These are phyloP conservation scores for Claviceps fusiformis DNA, from an alignment of 2,329 filamentous ascomycete genomes.

Conservation along the genomic window DNA sequence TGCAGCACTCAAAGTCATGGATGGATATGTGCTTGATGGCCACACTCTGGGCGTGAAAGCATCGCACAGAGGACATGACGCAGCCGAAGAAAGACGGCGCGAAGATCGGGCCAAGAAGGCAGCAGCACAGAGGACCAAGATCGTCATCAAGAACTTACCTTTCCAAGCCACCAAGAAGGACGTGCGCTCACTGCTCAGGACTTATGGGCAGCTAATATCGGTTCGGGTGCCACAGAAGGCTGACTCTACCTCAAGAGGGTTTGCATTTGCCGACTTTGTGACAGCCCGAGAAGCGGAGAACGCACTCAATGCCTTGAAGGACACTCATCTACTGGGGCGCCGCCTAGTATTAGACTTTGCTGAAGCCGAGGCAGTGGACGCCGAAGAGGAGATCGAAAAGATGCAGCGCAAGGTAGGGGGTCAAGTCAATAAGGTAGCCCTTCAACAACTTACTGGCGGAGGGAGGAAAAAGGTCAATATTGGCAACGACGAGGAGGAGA, in stretches of 20 bases:
- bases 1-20: slow-evolving; percentile 71
- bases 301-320: slow-evolving; percentile 78
- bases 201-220: slow-evolving; percentile 83
- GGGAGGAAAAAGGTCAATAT: slow-evolving; percentile 84
- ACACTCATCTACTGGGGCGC: slow-evolving; percentile 86
- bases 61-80: slow-evolving; percentile 77
- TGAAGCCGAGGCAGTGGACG: slow-evolving; percentile 73
- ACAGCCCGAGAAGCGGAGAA: slow-evolving; percentile 80
- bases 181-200: slow-evolving; percentile 68
- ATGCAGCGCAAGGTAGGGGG: slow-evolving; percentile 93
- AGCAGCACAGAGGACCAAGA: slow-evolving; percentile 68
- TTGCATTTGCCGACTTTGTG: slow-evolving; percentile 93
- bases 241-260: slow-evolving; percentile 75
- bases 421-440: slow-evolving; percentile 79
- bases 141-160: slow-evolving; percentile 95
- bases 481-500: slow-evolving; percentile 53
- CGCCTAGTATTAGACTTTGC: slow-evolving; percentile 86
- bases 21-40: slow-evolving; percentile 74
- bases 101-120: slow-evolving; percentile 74
- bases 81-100: slow-evolving; percentile 71
- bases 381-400: slow-evolving; percentile 90
- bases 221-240: slow-evolving; percentile 94
- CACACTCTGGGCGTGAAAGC: slow-evolving; percentile 76
- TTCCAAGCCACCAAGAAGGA: slow-evolving; percentile 95
- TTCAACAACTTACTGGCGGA: slow-evolving; percentile 74